These are phyloP conservation scores for Sarocladiaceae sp. DNA, from an alignment of 2,329 filamentous ascomycete species.

Conservation along the genomic window DNA sequence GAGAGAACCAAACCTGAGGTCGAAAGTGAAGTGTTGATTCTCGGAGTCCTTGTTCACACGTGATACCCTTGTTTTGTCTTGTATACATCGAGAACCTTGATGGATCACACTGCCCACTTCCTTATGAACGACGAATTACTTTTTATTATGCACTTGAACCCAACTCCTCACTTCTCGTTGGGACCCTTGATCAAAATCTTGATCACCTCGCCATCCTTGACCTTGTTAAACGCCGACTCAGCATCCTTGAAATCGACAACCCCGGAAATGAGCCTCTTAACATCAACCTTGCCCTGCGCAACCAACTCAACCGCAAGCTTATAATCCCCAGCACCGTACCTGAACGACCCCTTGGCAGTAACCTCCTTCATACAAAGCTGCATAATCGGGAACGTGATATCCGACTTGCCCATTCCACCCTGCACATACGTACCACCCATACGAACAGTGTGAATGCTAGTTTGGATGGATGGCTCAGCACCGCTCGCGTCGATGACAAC, in stretches of 20 bases:
- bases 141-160: background rate
- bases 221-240: conserved; percentile 81
- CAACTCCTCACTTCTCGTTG: conserved; percentile 45
- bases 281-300: conserved; percentile 65
- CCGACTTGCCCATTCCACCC: conserved; percentile 82
- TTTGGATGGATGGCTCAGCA: conserved; percentile 74
- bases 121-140: background rate
- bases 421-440: conserved; percentile 76
- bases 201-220: conserved; percentile 76
- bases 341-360: conserved; percentile 81
- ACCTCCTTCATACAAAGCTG: conserved; percentile 86
- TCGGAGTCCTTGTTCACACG: too few species aligned
- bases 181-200: conserved; percentile 66
- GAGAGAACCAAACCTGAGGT: too few species aligned
- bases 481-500: conserved; percentile 77
- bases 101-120: background rate
- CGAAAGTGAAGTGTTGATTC: too few species aligned
- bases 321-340: conserved; percentile 87
- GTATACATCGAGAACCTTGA: too few species aligned
- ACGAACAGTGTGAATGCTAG: conserved; percentile 65
- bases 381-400: conserved; percentile 91
- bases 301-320: conserved; percentile 77
- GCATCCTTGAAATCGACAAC: conserved; percentile 77
- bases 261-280: conserved; percentile 76
- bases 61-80: too few species aligned